Conservation (phyloP, 2,329 filamentous ascomycete genomes). For the Phaeomoniella chlamydospora region DNA sequence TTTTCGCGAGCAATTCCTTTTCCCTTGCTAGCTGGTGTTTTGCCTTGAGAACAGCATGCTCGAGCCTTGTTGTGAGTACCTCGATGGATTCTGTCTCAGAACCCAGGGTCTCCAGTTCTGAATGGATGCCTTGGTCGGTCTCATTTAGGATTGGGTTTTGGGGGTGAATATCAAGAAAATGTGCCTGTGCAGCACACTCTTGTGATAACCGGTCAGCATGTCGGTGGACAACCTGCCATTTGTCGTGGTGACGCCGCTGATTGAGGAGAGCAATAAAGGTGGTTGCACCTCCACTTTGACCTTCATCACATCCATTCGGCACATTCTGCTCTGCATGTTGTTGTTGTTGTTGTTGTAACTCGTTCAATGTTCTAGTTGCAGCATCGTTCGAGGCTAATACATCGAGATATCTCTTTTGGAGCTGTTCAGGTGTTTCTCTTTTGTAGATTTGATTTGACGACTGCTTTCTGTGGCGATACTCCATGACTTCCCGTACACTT, state of each 20-base stretch:
- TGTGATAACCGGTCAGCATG: slow-evolving; percentile 1
- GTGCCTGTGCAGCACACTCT: slow-evolving; percentile 10
- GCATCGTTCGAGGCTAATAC: not conserved
- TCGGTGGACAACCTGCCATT: not conserved
- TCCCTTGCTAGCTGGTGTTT: slow-evolving; percentile 20
- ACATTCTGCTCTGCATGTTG: not conserved
- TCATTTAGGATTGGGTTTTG: slow-evolving; percentile 6
- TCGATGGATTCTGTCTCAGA: slow-evolving; percentile 15
- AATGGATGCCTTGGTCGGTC: slow-evolving; percentile 1
- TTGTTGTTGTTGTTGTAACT: not conserved
- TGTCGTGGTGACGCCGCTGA: not conserved
- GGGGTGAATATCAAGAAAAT: slow-evolving; percentile 10
- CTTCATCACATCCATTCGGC: not conserved
- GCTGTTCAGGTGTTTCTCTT: not conserved
- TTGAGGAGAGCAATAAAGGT: not conserved
- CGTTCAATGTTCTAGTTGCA: not conserved
- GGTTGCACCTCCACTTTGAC: not conserved
- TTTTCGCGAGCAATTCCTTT: slow-evolving; percentile 17
- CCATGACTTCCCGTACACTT: too few relatives aligned
- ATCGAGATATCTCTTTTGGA: not conserved
- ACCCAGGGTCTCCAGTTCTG: too few relatives aligned
- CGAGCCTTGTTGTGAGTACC: slow-evolving; percentile 20
- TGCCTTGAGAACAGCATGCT: slow-evolving; percentile 22
- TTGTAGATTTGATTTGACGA: too few relatives aligned
- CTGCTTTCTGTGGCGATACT: too few relatives aligned